These are phyloP conservation scores for Jacaranda copaia DNA, from an alignment of 257 asterid species.

Conservation along the genomic window DNA sequence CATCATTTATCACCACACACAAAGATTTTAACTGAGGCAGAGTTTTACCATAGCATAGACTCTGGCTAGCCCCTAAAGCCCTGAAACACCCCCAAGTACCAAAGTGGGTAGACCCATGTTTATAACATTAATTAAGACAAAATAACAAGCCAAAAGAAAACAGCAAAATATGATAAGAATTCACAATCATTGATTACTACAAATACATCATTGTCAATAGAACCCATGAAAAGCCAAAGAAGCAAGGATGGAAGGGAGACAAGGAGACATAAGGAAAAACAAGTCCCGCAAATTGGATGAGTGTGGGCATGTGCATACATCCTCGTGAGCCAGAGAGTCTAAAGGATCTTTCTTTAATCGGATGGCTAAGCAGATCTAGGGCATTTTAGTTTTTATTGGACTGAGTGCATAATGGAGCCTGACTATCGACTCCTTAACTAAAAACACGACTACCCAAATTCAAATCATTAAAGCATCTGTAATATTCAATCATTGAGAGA, in stretches of 20 bases:
- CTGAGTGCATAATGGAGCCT: not conserved
- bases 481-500: not conserved
- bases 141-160: conserved; percentile 3
- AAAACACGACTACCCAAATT: not conserved
- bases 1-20: conserved; percentile 17
- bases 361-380: not conserved
- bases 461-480: not conserved
- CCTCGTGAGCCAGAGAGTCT: not conserved
- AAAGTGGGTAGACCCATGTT: not conserved
- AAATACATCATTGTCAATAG: not conserved
- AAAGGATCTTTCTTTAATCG: not conserved
- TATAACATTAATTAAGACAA: not conserved
- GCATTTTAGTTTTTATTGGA: not conserved
- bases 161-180: not conserved
- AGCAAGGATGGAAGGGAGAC: not conserved
- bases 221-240: not conserved
- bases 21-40: conserved; percentile 5
- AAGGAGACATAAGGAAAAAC: not conserved
- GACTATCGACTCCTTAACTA: conserved; percentile 6
- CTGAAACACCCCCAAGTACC: not conserved
- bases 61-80: not conserved
- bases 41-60: not conserved
- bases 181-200: not conserved
- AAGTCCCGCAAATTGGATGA: no score
- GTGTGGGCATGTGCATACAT: not conserved